Base-by-base conservation (phyloP, 768 basidiomycete species). In the Tubosaeta sp. region DNA sequence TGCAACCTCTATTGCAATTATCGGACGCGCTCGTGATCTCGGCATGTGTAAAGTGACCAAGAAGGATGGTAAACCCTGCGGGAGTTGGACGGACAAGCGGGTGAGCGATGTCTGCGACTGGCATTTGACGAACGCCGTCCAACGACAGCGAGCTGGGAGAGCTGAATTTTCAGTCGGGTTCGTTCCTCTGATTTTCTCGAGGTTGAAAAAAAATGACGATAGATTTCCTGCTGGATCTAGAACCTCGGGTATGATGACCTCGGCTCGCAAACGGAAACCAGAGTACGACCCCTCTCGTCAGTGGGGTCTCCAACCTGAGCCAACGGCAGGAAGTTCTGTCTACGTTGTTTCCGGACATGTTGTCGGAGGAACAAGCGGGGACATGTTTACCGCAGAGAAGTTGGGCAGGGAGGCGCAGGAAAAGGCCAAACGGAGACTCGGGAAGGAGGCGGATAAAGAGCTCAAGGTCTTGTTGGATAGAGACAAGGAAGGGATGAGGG, bases 81-180 rank as follows among this genome's bases (percentile, higher is more conserved):
- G 84, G 9, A 79, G 83, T 49, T 98, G 95, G 95, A 91, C 85
- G 46, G 95, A 99, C 71, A 91, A 86, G 58, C 85, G 93, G 27
- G 78, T 88, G 61, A 79, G 83, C 65, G 86, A 89, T 17, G 85
- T 89, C 4, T 99, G 97, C 68, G 95, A 97, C 39, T 99, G 82
- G 69, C 97, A 99, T 71, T 68, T 97, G 37, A 85, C 91, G 55
- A 77, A 78, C 22, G 90, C 94, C 0, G 82, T 98, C 4, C 78
- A 91, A 67, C 73, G 83, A 19, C 76, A 79, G 14, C 77, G 93
- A 9, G 85, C 88, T 0, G 81, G 80, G 0, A 79, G 95, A 43
- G 79, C 95, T 1, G 97, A 99, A 69, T 97, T 97, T 60, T 79
- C 89, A 16, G 72, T 74, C 7, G 88, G 90, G 93, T 95, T 54